Percentiles rank a stretch among this genome's conserved stretches.
phyloP scores from a whole-genome alignment of 176 grass and related monocot species.

The Raddia distichophylla region DNA sequence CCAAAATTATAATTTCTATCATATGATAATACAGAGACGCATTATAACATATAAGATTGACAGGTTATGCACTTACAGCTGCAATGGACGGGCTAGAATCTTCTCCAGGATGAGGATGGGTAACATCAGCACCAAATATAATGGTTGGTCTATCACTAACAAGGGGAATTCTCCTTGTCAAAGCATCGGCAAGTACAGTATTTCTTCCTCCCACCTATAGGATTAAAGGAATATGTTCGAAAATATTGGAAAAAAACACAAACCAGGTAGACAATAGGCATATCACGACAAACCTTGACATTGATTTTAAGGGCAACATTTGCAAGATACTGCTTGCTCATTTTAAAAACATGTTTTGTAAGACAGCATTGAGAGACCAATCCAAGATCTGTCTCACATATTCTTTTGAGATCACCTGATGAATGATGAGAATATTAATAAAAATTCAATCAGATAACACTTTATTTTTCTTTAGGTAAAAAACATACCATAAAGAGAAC shows the following conservation, averaged over 20 bases:
- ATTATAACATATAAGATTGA: conserved; percentile 23
- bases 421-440: conserved; percentile 37
- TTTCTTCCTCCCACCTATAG: conserved; percentile 72
- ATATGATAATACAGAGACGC: conserved; percentile 16
- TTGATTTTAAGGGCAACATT: conserved; percentile 78
- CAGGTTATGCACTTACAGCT: conserved; percentile 56
- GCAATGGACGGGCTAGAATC: conserved; percentile 76
- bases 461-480: conserved; percentile 1
- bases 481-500: conserved; percentile 62
- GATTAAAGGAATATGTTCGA: conserved; percentile 25
- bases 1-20: conserved; percentile 8
- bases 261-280: background rate
- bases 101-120: conserved; percentile 75
- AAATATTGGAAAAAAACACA: background rate
- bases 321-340: conserved; percentile 60
- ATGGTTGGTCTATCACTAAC: conserved; percentile 67
- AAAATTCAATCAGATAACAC: background rate
- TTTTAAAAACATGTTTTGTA: conserved; percentile 62
- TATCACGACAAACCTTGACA: conserved; percentile 57
- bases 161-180: conserved; percentile 60
- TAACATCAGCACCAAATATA: conserved; percentile 79
- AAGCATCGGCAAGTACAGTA: conserved; percentile 61
- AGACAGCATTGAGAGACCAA: conserved; percentile 79
- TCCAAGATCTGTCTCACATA: conserved; percentile 80
- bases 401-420: conserved; percentile 72